Conservation (phyloP, 148 eudicot species). For the Euryodendron excelsum region DNA sequence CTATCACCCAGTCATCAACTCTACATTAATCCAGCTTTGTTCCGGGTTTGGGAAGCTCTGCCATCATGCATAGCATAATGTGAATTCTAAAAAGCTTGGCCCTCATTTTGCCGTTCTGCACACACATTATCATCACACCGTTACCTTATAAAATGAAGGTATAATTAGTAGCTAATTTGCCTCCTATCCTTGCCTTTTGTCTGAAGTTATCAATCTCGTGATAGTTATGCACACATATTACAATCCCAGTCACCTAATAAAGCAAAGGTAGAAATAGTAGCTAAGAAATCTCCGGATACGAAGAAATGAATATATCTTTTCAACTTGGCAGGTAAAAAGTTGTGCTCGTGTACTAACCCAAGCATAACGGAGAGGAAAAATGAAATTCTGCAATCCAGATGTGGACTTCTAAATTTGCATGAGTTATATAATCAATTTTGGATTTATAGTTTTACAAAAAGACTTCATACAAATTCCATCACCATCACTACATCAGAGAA, state of each 20-base stretch:
- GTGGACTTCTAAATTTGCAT: not conserved
- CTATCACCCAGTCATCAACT: not conserved
- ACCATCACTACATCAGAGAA: not conserved
- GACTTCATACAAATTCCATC: not conserved
- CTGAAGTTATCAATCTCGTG: not conserved
- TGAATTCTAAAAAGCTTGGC: not conserved
- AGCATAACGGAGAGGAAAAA: not conserved
- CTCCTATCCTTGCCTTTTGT: not conserved
- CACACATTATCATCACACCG: not conserved
- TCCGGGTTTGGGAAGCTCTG: not conserved
- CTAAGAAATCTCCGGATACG: not conserved
- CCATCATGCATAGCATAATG: not conserved
- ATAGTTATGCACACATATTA: not conserved
- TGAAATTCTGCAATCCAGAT: too few relatives aligned
- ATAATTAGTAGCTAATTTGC: not conserved
- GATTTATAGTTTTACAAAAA: not conserved
- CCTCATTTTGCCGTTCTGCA: not conserved
- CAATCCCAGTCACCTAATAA: not conserved
- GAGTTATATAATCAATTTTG: not conserved
- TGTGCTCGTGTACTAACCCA: not conserved
- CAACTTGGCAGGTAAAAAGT: not conserved
- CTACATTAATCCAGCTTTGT: not conserved
- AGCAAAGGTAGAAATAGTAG: not conserved
- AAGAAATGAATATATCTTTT: not conserved
- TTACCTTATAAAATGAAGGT: not conserved